Base-by-base conservation (phyloP, 2,329 filamentous ascomycete genomes). In the Didymella pomorum region DNA sequence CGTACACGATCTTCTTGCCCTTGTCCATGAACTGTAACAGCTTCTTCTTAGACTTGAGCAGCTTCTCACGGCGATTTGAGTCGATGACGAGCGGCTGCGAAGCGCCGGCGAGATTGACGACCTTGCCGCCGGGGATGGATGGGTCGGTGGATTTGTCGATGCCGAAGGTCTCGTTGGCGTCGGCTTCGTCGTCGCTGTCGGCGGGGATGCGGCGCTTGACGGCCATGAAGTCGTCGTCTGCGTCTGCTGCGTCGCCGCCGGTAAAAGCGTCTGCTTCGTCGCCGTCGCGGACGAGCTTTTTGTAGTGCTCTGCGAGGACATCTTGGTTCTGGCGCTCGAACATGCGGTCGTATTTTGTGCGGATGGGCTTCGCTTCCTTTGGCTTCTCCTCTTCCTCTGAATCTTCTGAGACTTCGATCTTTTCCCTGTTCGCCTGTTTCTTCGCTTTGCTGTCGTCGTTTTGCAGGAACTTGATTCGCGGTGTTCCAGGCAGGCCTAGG, bases 261-360 rank as follows among this genome's bases (percentile, higher is more conserved):
- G 71, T 69, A 35, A 74, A 71, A 21, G 69, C 65, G 44, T 78
- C 71, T 31, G 74, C 72, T 58, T 83, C 76, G 2, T 78, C 72
- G 23, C 77, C 79, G 39, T 81, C 79, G 49, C 85, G 87, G 60
- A 98, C 88, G 63, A 99, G 84, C 72, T 94, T 97, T 59, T 87
- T 87, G 81, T 97, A 98, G 79, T 99, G 95, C 55, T 89, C 88
- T n/a, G 94, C 93, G 64, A 99, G 79, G 29, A 99, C 91, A 73
- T 97, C 93, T 78, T 98, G 94, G 78, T 99, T 99, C 68, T 90
- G 91, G 60, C 95, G 86, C 81, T 97, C 94, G 78, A 98, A 97
- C 95, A 99, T 98, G 68, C 92, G 89, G 77, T 99, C 93, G 75
- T 96, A 96, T 77, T 97, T 98, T 29, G 96, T 99, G 61, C 93